Conservation (phyloP, 352 stramenopile species). For the Saprolegnia parasitica region DNA sequence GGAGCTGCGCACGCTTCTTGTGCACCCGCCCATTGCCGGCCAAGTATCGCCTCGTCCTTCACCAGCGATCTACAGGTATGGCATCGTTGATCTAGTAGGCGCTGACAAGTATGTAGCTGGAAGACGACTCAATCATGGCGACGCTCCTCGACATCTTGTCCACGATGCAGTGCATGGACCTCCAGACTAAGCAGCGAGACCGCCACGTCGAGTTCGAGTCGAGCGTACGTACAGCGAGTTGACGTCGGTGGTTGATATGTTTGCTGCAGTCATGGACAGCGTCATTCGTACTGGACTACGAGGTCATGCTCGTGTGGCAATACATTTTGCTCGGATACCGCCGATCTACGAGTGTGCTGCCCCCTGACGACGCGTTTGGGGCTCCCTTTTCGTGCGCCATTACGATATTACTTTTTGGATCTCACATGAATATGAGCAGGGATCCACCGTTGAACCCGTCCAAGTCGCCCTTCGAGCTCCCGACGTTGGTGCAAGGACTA, state of each 20-base stretch:
- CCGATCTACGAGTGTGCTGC: neutral
- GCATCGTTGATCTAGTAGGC: constrained; percentile 29
- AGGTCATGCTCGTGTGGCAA: constrained; percentile 67
- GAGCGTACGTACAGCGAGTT: constrained; percentile 32
- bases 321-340: constrained; percentile 2
- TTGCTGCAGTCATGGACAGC: constrained; percentile 54
- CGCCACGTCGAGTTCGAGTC: constrained; percentile 81
- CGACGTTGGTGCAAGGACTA: too few species aligned
- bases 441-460: neutral
- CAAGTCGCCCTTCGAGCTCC: neutral
- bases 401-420: too few species aligned
- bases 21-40: constrained; percentile 57
- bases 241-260: neutral
- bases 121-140: constrained; percentile 43
- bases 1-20: constrained; percentile 66
- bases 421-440: neutral
- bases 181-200: constrained; percentile 58
- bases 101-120: constrained; percentile 25
- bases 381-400: neutral
- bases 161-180: constrained; percentile 74
- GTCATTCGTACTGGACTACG: constrained; percentile 78
- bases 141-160: constrained; percentile 58
- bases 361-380: neutral
- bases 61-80: neutral
- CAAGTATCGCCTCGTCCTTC: constrained; percentile 55